Conservation (phyloP, 306 rosid species). For the Ammopiptanthus mongolicus region DNA sequence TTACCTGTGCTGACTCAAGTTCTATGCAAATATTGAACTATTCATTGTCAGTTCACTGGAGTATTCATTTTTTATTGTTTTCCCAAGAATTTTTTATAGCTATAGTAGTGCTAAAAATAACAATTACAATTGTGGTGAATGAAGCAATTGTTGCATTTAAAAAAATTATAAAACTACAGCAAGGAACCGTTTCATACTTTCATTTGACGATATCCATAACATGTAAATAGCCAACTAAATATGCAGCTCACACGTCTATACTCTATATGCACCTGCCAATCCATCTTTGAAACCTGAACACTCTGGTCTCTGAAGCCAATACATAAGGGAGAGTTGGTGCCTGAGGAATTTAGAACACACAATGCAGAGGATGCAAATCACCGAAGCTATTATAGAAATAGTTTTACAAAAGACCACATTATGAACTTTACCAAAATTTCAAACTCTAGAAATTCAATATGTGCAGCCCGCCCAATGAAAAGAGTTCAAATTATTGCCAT, state of each 20-base stretch:
- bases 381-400: slow-evolving; percentile 41
- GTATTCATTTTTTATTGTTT: too few species aligned
- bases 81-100: too few species aligned
- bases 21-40: too few species aligned
- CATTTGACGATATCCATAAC: too few species aligned
- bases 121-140: too few species aligned
- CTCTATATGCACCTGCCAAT: neutral
- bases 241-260: neutral
- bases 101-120: too few species aligned
- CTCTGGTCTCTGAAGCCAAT: neutral
- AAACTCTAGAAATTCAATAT: slow-evolving; percentile 82
- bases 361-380: slow-evolving; percentile 4
- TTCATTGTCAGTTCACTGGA: too few species aligned
- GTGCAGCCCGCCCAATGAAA: slow-evolving; percentile 90
- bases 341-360: neutral
- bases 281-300: neutral
- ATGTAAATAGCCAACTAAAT: neutral
- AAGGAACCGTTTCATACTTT: too few species aligned
- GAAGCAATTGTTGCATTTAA: too few species aligned
- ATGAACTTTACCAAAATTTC: slow-evolving; percentile 73
- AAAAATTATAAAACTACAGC: too few species aligned
- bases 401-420: slow-evolving; percentile 90
- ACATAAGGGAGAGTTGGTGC: neutral
- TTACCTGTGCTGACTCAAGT: too few species aligned
- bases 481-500: slow-evolving; percentile 85